phyloP scores from a whole-genome alignment of 306 rosid genomes.

The Oemleria cerasiformis region DNA sequence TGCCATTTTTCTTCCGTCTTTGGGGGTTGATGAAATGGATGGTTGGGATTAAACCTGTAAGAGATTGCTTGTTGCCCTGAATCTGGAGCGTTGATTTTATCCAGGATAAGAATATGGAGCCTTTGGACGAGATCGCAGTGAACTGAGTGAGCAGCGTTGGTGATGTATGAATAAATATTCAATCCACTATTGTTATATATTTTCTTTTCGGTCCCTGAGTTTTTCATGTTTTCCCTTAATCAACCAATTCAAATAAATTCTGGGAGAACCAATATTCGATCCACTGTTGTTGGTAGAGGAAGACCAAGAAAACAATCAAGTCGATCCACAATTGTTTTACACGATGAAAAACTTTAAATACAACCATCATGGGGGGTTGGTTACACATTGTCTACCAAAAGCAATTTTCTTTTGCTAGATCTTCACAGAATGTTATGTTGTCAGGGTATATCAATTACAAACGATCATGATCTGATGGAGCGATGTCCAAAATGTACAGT shows the following conservation, averaged over 20 bases:
- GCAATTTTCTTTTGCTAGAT: neutral
- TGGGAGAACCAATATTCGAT: no score
- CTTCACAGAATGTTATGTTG: neutral
- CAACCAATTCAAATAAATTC: neutral
- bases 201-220: neutral
- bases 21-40: neutral
- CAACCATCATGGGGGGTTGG: neutral
- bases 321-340: neutral
- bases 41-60: neutral
- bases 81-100: neutral
- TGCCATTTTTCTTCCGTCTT: conserved; percentile 29
- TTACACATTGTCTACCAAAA: conserved; percentile 1
- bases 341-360: neutral
- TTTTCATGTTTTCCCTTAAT: neutral
- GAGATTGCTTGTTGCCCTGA: neutral
- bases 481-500: neutral
- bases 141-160: neutral
- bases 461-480: neutral
- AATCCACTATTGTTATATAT: neutral
- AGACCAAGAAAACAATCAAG: neutral
- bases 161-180: no score
- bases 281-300: neutral
- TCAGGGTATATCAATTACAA: neutral
- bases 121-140: no score
- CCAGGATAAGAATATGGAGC: neutral